Conservation (phyloP, 2,329 filamentous ascomycete species). For the Madurella mycetomatis region DNA sequence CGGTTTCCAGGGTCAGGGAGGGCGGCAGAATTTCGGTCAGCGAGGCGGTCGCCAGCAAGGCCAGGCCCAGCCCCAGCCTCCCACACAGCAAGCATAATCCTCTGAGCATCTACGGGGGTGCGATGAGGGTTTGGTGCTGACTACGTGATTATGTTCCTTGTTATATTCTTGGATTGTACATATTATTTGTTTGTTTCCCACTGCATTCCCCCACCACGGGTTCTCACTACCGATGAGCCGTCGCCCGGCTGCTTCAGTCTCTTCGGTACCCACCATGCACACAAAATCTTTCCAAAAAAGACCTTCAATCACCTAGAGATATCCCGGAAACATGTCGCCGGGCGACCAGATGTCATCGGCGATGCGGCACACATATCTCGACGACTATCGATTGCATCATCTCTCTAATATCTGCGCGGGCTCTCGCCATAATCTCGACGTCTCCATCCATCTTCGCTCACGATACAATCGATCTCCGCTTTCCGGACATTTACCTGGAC, state of each 20-base stretch:
- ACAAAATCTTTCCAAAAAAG: neutral
- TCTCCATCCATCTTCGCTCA: neutral
- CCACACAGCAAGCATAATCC: slow-evolving; percentile 23
- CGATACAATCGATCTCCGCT: slow-evolving; percentile 11
- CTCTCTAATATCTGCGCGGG: slow-evolving; percentile 12
- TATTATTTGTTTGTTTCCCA: slow-evolving; percentile 16
- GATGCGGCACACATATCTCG: slow-evolving; percentile 4
- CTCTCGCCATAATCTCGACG: slow-evolving; percentile 9
- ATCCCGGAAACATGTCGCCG: neutral
- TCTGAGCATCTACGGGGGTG: neutral
- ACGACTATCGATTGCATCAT: slow-evolving; percentile 22
- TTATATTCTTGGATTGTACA: slow-evolving; percentile 25
- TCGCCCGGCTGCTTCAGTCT: neutral
- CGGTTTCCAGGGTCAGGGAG: slow-evolving; percentile 28
- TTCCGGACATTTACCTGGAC: slow-evolving; percentile 1
- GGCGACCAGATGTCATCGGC: neutral
- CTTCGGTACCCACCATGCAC: neutral
- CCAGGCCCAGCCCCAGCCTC: slow-evolving; percentile 20
- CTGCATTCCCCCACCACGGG: slow-evolving; percentile 5
- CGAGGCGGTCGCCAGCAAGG: slow-evolving; percentile 27
- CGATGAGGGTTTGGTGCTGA: slow-evolving; percentile 5
- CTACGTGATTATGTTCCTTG: slow-evolving; percentile 14
- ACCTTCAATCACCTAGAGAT: neutral
- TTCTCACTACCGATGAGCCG: slow-evolving; percentile 4
- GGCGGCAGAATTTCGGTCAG: slow-evolving; percentile 30